Conservation (phyloP, 1,284 basidiomycete species). For the Irpex rosettiformis region DNA sequence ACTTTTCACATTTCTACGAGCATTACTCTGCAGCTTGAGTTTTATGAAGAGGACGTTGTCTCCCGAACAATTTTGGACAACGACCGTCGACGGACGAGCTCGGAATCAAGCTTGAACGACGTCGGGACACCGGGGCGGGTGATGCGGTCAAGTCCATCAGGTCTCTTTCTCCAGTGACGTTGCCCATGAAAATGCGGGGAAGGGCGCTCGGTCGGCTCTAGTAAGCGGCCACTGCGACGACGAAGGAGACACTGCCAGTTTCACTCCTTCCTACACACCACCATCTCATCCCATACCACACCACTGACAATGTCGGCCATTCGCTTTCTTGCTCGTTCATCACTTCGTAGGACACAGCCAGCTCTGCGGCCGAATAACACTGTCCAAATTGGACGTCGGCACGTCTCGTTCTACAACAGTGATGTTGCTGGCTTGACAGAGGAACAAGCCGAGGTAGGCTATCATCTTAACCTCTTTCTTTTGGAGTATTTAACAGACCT, state of each 20-base stretch:
- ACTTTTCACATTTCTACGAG: too few species aligned
- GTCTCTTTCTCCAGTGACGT: background rate
- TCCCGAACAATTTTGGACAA: too few species aligned
- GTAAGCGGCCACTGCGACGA: background rate
- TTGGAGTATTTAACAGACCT: background rate
- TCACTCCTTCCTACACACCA: background rate
- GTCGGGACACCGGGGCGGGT: background rate
- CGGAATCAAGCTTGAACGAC: too few species aligned
- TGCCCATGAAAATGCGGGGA: background rate
- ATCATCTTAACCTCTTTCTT: too few species aligned
- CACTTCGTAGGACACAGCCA: background rate
- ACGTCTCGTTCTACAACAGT: constrained; percentile 64
- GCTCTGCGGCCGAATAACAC: background rate
- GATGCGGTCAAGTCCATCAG: background rate
- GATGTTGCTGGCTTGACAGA: constrained; percentile 80
- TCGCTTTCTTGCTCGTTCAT: background rate
- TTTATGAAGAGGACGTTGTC: too few species aligned
- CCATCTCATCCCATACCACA: background rate
- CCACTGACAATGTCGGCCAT: background rate
- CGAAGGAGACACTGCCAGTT: background rate
- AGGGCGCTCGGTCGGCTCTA: background rate
- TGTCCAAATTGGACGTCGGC: constrained; percentile 23
- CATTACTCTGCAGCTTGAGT: too few species aligned
- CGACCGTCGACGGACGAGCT: too few species aligned
- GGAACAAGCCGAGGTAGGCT: constrained; percentile 77